Base-by-base conservation (phyloP, 2,329 filamentous ascomycete species). In the Teratosphaeria destructans region DNA sequence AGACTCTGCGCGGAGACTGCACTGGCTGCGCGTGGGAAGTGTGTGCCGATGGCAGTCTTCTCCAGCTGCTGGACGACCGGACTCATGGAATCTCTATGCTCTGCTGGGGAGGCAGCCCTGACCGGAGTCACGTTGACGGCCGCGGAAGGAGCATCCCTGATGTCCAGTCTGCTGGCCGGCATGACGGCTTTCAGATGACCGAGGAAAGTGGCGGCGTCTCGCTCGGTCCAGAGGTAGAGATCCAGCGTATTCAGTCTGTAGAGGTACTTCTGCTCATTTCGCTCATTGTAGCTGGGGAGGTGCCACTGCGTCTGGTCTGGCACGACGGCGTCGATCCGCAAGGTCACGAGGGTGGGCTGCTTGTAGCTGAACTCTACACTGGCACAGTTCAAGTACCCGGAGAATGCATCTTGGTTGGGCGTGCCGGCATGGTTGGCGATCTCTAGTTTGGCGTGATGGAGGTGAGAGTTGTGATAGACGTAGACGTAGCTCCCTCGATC, bases 401-500 rank as follows among this genome's bases (percentile, higher is more conserved):
- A 82, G 70, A 92, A 90, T 11, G 88, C 88, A 76, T 92, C 88
- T 70, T 92, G 88, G n/a, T 87, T 81, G 1, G 87, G 82, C 3
- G 84, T 86, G 57, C 88, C 88, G 8, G 87, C 82, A 66, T 86
- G 79, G 68, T 92, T 93, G 52, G 88, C 88, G 62, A 92, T 78
- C 74, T 92, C 89, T 64, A 92, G 77, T 65, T 88, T 85, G 63
- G 86, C 86, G 61, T 83, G 81, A 62, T 84, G 80, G 65, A 86
- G 82, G 62, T 78, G 78, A 12, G 87, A 81, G 70, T 89, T 87
- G 72, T 91, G 86, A 71, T 90, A 91, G 5, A 92, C 77, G 70
- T 92, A 92, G 60, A 92, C 82, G 71, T 92, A 92, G 7, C 87
- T 91, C 54, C 85, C 82, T 72, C 88, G 88, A 73, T 90, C 86